phyloP scores from a whole-genome alignment of 2,329 filamentous ascomycete species.

The Fusarium protoensiforme region DNA sequence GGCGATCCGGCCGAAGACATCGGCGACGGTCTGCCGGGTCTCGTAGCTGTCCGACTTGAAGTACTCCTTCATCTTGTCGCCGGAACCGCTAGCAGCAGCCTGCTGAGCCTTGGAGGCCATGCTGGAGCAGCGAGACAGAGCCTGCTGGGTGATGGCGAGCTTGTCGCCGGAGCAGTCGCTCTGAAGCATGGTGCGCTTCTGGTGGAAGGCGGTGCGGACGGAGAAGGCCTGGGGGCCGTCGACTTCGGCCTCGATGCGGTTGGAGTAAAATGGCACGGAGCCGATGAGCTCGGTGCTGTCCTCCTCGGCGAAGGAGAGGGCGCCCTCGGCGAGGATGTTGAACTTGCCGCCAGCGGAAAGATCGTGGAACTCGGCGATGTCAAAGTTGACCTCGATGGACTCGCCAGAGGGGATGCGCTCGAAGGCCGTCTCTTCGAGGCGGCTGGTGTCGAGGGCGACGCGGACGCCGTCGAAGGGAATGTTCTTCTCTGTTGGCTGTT shows the following conservation, averaged over 20 bases:
- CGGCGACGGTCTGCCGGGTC: slow-evolving; percentile 61
- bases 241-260: slow-evolving; percentile 66
- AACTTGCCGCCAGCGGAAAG: slow-evolving; percentile 63
- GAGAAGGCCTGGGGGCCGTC: slow-evolving; percentile 66
- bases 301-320: slow-evolving; percentile 64
- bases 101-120: slow-evolving; percentile 64
- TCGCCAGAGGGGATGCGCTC: slow-evolving; percentile 59
- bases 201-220: slow-evolving; percentile 58
- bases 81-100: slow-evolving; percentile 60
- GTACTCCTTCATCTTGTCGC: slow-evolving; percentile 67
- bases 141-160: slow-evolving; percentile 57
- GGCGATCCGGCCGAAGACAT: slow-evolving; percentile 63
- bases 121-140: slow-evolving; percentile 64
- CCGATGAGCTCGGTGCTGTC: slow-evolving; percentile 65
- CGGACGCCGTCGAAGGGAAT: slow-evolving; percentile 65
- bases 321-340: slow-evolving; percentile 65
- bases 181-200: slow-evolving; percentile 64
- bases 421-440: slow-evolving; percentile 61
- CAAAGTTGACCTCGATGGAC: slow-evolving; percentile 64
- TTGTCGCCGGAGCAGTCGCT: slow-evolving; percentile 64
- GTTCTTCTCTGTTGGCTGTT: slow-evolving; percentile 44
- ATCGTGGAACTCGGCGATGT: slow-evolving; percentile 67
- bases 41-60: slow-evolving; percentile 67
- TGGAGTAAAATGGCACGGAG: slow-evolving; percentile 67
- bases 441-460: slow-evolving; percentile 57